Evolutionary conservation across 2,329 filamentous ascomycete genomes (phyloP), one percentile per base, ranked within the genome.

Genomic region (Penicillium brasilianum): DNA sequence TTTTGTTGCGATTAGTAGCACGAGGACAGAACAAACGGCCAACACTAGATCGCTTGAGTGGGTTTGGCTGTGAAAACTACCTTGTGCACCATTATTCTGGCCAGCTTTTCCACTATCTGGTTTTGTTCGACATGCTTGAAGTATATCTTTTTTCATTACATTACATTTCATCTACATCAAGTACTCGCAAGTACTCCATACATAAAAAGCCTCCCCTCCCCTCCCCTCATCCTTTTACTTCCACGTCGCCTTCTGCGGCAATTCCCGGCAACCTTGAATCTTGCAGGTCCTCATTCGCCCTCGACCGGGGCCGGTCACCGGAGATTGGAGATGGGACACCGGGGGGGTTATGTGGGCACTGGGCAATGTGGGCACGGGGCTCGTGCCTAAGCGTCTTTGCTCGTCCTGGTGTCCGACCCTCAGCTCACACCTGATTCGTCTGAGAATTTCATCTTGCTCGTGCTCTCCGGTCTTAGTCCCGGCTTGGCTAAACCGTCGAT

Each of bases 211-310:
- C 28, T 22, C 49, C 49, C 20, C 49, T 25, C 25, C 28, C 49
- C 28, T 22, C 49, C 49, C 20, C 49, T 25, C 25, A 16, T 50
- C 25, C 28, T 20, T 34, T 9, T 18, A 10, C 48, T 36, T 36
- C 48, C 48, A 32, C 28, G 28, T 36, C 48, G 22, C 52, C 57
- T 36, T 58, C 48, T 51, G 57, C 66, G 66, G 66, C 63, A 68
- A 67, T 68, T 67, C 55, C 65, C 66, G 66, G 66, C 52, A 57
- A 57, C 59, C 55, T 51, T 57, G 39, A 57, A 57, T 57, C 55
- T 51, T 57, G 39, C 37, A 22, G 14, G 11, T 46, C 58, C 57
- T 58, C 32, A 58, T 60, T 66, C 59, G 62, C 54, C 60, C 54
- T 58, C 49, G 55, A 50, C 37, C 55, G 57, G 60, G 60, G 57